Evolutionary conservation across 129 eudicot species (phyloP).

Genomic region (Flaveria trinervia): DNA sequence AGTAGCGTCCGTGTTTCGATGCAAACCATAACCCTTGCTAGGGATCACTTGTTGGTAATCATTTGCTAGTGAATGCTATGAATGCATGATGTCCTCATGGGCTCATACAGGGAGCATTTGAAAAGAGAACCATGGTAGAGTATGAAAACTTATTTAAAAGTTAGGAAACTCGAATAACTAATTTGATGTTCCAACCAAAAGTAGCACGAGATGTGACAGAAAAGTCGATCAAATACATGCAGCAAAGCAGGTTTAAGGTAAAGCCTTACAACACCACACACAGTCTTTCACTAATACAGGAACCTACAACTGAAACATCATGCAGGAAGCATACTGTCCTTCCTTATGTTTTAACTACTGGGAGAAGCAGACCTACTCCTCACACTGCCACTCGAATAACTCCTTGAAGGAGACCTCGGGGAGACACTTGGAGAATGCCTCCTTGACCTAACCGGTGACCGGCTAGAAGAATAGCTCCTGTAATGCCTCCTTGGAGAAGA

Average conservation of each 20-base stretch:
- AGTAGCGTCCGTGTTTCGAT: too few relatives aligned
- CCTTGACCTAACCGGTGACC: constrained; percentile 31
- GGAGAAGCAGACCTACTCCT: constrained; percentile 51
- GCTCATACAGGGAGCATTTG: too few relatives aligned
- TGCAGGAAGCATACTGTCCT: background rate
- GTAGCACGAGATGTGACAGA: background rate
- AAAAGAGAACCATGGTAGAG: background rate
- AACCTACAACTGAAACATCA: background rate
- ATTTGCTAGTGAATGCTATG: too few relatives aligned
- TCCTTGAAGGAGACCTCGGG: constrained; percentile 21
- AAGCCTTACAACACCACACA: constrained; percentile 7
- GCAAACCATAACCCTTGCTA: too few relatives aligned
- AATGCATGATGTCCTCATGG: too few relatives aligned
- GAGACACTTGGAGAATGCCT: constrained; percentile 45
- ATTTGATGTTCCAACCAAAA: background rate
- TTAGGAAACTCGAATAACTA: too few relatives aligned
- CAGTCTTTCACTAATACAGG: background rate
- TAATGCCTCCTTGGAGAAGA: constrained; percentile 50
- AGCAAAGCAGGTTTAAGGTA: constrained; percentile 4
- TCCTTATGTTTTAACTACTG: background rate
- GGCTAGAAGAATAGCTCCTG: constrained; percentile 49
- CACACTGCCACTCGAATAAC: constrained; percentile 48
- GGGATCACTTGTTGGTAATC: too few relatives aligned
- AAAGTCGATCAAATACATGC: background rate
- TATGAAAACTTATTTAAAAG: background rate